Base-by-base conservation (phyloP, 208 protist species). In the Acanthamoeba culbertsoni region DNA sequence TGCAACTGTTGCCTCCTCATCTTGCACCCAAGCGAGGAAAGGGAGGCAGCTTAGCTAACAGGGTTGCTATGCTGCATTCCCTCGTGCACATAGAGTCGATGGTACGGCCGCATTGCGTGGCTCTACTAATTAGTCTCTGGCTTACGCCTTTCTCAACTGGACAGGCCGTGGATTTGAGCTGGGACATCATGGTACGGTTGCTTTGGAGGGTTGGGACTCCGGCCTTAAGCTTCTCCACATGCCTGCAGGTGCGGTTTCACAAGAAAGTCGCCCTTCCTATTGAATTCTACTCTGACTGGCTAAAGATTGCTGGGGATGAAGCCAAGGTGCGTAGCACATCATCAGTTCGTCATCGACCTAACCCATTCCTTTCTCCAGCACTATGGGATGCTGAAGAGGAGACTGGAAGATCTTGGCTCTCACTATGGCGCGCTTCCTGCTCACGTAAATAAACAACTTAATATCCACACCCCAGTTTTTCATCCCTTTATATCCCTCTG, bases 31-130 rank as follows among this genome's bases (percentile, higher is more conserved):
- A 62, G 53, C 46, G 84, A 3, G 84, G 84, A n/a, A 91, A 91
- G 55, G 84, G 40, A 26, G 84, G 84, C 53, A 73, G 40, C 84
- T 37, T 91, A 35, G 84, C 84, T 26, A 71, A 62, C 53, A 28
- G 84, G 2, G 40, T 71, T n/a, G 84, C 84, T 53, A 91, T 91
- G 84, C 12, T 91, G 3, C 84, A 91, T 26, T 55, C 40, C 0
- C 45, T 91, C 18, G 84, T 91, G 8, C 84, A 91, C 84, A 91
- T 91, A 5, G 84, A 91, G 84, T 91, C 84, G 26, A 91, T 91
- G 84, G 84, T 91, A 55, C 33, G 0, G 0, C 1, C 55, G 23
- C 26, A 20, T 62, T 26, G 55, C 26, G 55, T 20, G n/a, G 55
- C 20, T 62, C 20, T 62, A 20, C 20, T 62, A 26, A 26, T 62